Evolutionary conservation across 805 yeast species (phyloP), one percentile per base, ranked within the genome.

Genomic region (Candida chilensis): DNA sequence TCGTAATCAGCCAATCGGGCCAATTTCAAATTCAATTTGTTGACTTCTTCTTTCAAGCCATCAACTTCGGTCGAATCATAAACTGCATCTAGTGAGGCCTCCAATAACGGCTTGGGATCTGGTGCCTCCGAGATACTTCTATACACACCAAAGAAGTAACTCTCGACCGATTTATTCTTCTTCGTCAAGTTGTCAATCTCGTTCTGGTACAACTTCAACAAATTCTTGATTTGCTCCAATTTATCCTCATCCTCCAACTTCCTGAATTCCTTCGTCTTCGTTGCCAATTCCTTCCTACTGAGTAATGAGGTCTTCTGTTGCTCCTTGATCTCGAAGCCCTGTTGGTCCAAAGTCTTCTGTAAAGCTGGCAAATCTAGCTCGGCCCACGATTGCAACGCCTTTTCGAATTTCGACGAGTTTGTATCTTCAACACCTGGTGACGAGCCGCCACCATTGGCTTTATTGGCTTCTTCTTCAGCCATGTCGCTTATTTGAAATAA

Each of bases 51-150:
- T 34, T 66, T 65, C 29, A 82, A 52, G 7, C 53, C 52, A 3
- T 64, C 67, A 5, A 68, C 56, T 31, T 82, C 85, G 14, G 67
- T 60, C 1, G 67, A 60, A 13, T 71, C 67, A 3, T 67, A 52
- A 5, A 80, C 72, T 4, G 84, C 71, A 29, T 78, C 84, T 17
- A 82, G 48, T 1, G 88, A 73, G 22, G 75, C 67, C 41, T 81
- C 82, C 34, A 90, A 57, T 25, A 88, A 52, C 4, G 95, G 94
- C 37, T 69, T 73, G 1, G 97, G 97, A 56, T 90, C 96, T 0
- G 96, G 96, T 0, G 94, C 88, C 50, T 88, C 95, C 4, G 87
- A 84, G 4, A 90, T 57, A 11, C 74, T 63, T 33, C 84, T 63
- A 57, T 90, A 90, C 15, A 84, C 63, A 13, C 77, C 74, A 48